Evolutionary conservation across 2,329 filamentous ascomycete genomes (phyloP).

Genomic region (Blastomyces gilchristii): DNA sequence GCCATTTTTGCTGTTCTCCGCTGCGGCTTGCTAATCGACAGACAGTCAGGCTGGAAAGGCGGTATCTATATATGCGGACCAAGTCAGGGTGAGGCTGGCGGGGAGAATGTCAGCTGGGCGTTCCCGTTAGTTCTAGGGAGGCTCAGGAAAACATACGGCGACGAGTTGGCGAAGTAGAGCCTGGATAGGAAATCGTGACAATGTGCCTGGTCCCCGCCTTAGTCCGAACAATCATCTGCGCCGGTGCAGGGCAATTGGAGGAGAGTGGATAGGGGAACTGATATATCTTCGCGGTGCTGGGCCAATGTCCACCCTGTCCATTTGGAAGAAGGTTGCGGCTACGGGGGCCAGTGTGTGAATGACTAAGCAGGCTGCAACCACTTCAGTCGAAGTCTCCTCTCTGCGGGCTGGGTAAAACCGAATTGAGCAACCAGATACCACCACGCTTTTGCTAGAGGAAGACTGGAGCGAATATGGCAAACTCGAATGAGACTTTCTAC

Average conservation of each 20-base stretch:
- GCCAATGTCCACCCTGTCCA: constrained; percentile 29
- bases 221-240: constrained; percentile 29
- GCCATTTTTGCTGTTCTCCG: constrained; percentile 56
- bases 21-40: constrained; percentile 10
- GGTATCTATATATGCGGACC: constrained; percentile 17
- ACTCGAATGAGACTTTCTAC: constrained; percentile 75
- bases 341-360: constrained; percentile 31
- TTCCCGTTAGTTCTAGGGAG: neutral
- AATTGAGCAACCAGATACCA: neutral
- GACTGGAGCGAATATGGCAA: constrained; percentile 7
- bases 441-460: neutral
- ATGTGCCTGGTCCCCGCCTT: constrained; percentile 28
- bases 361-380: constrained; percentile 29
- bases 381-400: neutral
- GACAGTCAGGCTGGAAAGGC: constrained; percentile 17
- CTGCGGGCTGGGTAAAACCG: neutral
- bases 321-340: constrained; percentile 23
- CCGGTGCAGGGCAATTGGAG: constrained; percentile 24
- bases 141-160: constrained; percentile 17
- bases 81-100: constrained; percentile 13
- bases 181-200: constrained; percentile 21
- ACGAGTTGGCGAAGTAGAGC: constrained; percentile 13
- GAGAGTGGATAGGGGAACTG: neutral
- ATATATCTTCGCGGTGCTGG: constrained; percentile 18
- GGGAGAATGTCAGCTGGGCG: constrained; percentile 17